Evolutionary conservation across 495 filamentous ascomycete species (phyloP).

Genomic region (Daldinia decipiens): DNA sequence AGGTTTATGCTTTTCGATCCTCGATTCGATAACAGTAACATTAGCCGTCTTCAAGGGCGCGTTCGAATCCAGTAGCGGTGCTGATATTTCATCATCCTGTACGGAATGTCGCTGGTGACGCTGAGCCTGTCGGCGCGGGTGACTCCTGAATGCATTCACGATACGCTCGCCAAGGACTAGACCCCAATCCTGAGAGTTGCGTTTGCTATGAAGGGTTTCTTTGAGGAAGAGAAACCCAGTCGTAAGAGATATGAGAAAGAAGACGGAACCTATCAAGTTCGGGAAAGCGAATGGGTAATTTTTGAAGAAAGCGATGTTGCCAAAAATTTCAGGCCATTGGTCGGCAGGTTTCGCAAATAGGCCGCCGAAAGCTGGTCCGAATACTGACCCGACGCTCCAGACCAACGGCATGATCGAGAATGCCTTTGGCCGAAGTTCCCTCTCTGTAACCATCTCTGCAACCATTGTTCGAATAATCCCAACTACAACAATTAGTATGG

Average conservation of each 20-base stretch:
- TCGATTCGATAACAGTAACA: constrained; percentile 24
- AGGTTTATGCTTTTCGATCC: constrained; percentile 42
- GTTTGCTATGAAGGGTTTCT: constrained; percentile 78
- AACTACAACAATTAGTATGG: constrained; percentile 50
- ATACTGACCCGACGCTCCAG: constrained; percentile 84
- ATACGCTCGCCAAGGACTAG: constrained; percentile 69
- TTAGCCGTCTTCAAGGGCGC: constrained; percentile 49
- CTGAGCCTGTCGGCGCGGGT: constrained; percentile 43
- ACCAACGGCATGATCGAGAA: constrained; percentile 87
- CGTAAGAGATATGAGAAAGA: constrained; percentile 78
- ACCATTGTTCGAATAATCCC: constrained; percentile 77
- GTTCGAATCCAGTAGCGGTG: constrained; percentile 50
- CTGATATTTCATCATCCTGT: constrained; percentile 56
- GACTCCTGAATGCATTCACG: constrained; percentile 49
- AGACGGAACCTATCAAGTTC: constrained; percentile 74
- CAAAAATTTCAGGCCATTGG: constrained; percentile 73
- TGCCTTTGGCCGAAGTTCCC: constrained; percentile 80
- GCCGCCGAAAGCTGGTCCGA: constrained; percentile 89
- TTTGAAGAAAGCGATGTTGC: constrained; percentile 70
- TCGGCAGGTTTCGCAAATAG: constrained; percentile 82
- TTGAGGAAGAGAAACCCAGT: constrained; percentile 77
- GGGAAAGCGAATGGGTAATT: constrained; percentile 83
- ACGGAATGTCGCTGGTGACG: constrained; percentile 52
- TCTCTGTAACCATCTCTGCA: constrained; percentile 81
- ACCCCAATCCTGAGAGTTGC: constrained; percentile 73